Base-by-base conservation (phyloP, 2,329 filamentous ascomycete genomes). In the Pseudogymnoascus sp. region DNA sequence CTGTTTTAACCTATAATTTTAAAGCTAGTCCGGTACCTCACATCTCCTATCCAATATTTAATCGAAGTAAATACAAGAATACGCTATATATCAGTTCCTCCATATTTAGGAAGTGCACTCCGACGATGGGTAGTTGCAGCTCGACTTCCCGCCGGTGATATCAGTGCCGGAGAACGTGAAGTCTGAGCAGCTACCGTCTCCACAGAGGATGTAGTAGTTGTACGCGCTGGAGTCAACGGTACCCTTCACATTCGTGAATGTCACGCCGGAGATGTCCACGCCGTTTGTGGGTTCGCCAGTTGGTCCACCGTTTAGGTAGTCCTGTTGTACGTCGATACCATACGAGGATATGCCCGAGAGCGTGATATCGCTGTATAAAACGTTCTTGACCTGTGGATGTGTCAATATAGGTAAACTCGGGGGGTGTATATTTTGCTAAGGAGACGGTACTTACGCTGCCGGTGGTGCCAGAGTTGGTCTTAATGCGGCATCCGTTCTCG, bases 301-400 rank as follows among this genome's bases (percentile, higher is more conserved):
- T 4, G 74, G 68, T 3, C 74, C 74, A 10, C 75, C 79, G 65
- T 81, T 81, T 60, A 78, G 67, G 66, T 84, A 84, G 69, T 84
- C 81, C 73, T 86, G 83, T 70, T 84, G 74, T 62, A 86, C 78
- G 59, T 84, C 75, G 62, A 85, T 79, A 47, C 79, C 82, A 68
- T 84, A 83, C 21, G 78, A 73, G 60, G 77, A 70, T 67, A 84
- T 83, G 41, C 72, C 70, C 40, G 73, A 75, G 1, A 84, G 73
- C 1, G 74, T 76, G 70, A 85, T 84, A 64, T 75, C 74, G 40
- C 73, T 74, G 74, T 83, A 85, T 1, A 78, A 82, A 33, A 85
- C 74, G 60, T 75, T 76, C 26, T 50, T 50, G n/a, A 50, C 44
- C 44, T 50, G 8, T 50, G 31, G 26, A 31, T 50, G 9, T 50